Conservation (phyloP, 2,329 filamentous ascomycete species). For the Paracoccidioides brasiliensis region DNA sequence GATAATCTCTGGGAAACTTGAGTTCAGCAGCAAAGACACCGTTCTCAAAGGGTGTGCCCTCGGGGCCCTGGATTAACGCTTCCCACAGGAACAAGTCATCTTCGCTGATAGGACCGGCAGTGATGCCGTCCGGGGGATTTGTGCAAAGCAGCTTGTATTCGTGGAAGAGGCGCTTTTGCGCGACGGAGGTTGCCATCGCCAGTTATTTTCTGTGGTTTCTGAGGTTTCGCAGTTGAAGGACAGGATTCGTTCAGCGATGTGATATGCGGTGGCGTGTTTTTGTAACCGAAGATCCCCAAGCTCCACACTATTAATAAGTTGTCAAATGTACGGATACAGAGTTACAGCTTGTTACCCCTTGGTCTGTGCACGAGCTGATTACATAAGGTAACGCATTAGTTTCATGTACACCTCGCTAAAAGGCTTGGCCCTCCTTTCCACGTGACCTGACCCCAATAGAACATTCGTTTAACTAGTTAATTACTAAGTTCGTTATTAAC, state of each 20-base stretch:
- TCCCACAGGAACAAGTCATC: conserved; percentile 96
- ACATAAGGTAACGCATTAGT: too few species aligned
- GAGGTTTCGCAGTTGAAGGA: not conserved
- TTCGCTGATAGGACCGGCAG: conserved; percentile 80
- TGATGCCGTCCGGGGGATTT: conserved; percentile 95
- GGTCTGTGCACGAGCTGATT: too few species aligned
- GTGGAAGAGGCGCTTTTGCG: conserved; percentile 71
- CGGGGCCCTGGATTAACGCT: conserved; percentile 86
- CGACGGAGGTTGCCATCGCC: conserved; percentile 39
- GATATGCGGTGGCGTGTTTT: conserved; percentile 2
- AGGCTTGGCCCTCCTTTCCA: too few species aligned
- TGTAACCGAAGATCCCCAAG: too few species aligned
- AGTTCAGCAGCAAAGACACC: conserved; percentile 92
- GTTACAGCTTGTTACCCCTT: too few species aligned
- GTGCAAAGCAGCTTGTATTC: conserved; percentile 92
- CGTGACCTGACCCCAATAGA: too few species aligned
- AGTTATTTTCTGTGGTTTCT: not conserved
- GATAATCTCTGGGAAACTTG: conserved; percentile 91
- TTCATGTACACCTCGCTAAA: too few species aligned
- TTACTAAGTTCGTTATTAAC: too few species aligned
- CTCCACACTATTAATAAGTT: too few species aligned
- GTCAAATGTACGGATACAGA: too few species aligned
- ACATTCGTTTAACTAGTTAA: too few species aligned
- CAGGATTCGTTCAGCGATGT: too few species aligned
- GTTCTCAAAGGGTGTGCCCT: conserved; percentile 90